A percentile compares a stretch with the other conserved stretches of the same genome.
phyloP scores from a whole-genome alignment of 2,329 filamentous ascomycete genomes.

The Alternaria hordeiaustralica region DNA sequence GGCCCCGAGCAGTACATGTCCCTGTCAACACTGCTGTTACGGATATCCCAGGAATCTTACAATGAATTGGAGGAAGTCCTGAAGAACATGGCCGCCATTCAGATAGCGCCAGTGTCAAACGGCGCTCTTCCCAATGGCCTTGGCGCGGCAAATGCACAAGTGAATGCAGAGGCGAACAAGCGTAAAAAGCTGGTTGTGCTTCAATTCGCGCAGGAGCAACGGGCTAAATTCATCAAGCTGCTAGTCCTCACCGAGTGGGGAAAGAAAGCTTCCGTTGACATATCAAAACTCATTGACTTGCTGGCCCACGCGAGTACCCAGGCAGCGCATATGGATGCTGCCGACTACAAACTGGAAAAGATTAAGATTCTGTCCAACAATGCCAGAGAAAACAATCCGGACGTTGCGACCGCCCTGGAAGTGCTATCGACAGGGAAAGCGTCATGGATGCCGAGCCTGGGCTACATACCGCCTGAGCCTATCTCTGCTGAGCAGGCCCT shows the following conservation, averaged over 20 bases:
- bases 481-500: constrained; percentile 75
- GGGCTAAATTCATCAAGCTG: constrained; percentile 90
- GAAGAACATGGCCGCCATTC: constrained; percentile 71
- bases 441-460: constrained; percentile 80
- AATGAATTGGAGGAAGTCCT: constrained; percentile 77
- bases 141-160: constrained; percentile 36
- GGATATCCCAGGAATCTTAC: constrained; percentile 83
- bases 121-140: constrained; percentile 48
- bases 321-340: constrained; percentile 37
- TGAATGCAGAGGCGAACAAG: constrained; percentile 37
- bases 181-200: constrained; percentile 76
- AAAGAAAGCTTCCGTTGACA: constrained; percentile 68
- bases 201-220: constrained; percentile 78
- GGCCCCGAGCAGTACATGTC: constrained; percentile 74
- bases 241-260: constrained; percentile 90
- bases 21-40: constrained; percentile 74
- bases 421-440: constrained; percentile 80
- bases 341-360: constrained; percentile 67
- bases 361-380: constrained; percentile 75
- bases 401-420: constrained; percentile 87
- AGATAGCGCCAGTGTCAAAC: constrained; percentile 63
- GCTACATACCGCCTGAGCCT: constrained; percentile 76
- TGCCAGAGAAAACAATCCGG: constrained; percentile 84
- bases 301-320: constrained; percentile 69
- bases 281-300: constrained; percentile 88